Evolutionary conservation across 805 yeast species (phyloP).

Genomic region (Candida schatavii): DNA sequence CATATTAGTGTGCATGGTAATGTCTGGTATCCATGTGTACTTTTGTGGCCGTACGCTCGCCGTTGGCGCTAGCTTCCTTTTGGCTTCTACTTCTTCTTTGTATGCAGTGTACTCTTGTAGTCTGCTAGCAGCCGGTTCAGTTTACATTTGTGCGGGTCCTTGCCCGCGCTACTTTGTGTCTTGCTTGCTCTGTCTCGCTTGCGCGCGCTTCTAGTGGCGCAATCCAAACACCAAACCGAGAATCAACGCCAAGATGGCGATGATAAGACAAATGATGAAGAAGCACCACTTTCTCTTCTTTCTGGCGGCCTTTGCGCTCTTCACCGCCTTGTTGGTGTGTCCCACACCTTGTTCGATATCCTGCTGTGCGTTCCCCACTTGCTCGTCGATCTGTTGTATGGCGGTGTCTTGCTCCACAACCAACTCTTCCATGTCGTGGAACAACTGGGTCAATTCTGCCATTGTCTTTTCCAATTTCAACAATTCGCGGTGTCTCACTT

Average conservation of each 20-base stretch:
- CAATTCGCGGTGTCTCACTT: conserved; percentile 91
- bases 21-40: no score
- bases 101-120: no score
- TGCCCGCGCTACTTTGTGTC: no score
- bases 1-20: no score
- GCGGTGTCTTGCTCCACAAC: conserved; percentile 94
- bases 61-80: no score
- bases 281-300: conserved; percentile 86
- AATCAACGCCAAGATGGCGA: conserved; percentile 63
- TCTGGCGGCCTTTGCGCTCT: conserved; percentile 85
- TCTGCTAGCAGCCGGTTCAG: no score
- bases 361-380: conserved; percentile 77
- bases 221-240: conserved; percentile 59
- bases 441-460: conserved; percentile 91
- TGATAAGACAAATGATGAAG: conserved; percentile 56
- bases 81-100: no score
- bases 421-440: conserved; percentile 93
- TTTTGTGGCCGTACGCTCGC: no score
- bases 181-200: no score
- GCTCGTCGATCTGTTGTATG: conserved; percentile 77
- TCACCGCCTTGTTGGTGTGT: conserved; percentile 87
- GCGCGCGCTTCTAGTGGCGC: no score
- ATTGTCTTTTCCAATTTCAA: conserved; percentile 92
- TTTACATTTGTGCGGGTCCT: no score
- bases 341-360: conserved; percentile 94